Evolutionary conservation across 345 rosid genomes (phyloP), one percentile per base, ranked within the genome.

Genomic region (Ricinus communis): DNA sequence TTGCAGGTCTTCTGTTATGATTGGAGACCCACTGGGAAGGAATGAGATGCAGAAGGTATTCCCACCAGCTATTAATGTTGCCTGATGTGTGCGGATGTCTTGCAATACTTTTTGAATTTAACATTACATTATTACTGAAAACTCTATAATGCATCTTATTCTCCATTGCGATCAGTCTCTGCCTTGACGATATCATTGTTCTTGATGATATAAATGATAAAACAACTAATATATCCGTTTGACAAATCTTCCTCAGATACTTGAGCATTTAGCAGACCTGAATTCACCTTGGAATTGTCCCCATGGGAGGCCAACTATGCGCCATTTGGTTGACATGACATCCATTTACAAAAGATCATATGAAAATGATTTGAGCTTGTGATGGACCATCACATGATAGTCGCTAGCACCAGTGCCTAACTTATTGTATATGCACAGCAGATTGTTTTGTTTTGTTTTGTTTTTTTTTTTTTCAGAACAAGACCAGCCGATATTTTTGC

Each of bases 201-300:
- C n/a, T n/a, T n/a, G n/a, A n/a, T n/a, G n/a, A n/a, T n/a, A n/a
- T n/a, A n/a, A n/a, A n/a, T n/a, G n/a, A n/a, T n/a, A n/a, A n/a
- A n/a, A n/a, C n/a, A n/a, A n/a, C n/a, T n/a, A n/a, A n/a, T n/a
- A n/a, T n/a, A n/a, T n/a, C n/a, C n/a, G n/a, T n/a, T n/a, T n/a
- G n/a, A n/a, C n/a, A n/a, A n/a, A n/a, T 43, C 43, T 58, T 25
- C n/a, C 40, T 59, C 87, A 95, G 99, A 90, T 95, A 82, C 79
- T 95, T 0, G 85, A 81, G 77, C 96, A 87, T 84, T 81, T 95
- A 74, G 92, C 88, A 57, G 91, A 76, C 30, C 83, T 95, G 68
- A 92, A 84, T 57, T 95, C 99, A 47, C 99, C 98, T n/a, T 95
- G 98, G 98, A 95, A 95, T 80, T 95, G 96, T 76, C 99, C 99